These are phyloP conservation scores for Eimeria maxima DNA, from an alignment of 169 alveolate genomes.

Conservation along the genomic window DNA sequence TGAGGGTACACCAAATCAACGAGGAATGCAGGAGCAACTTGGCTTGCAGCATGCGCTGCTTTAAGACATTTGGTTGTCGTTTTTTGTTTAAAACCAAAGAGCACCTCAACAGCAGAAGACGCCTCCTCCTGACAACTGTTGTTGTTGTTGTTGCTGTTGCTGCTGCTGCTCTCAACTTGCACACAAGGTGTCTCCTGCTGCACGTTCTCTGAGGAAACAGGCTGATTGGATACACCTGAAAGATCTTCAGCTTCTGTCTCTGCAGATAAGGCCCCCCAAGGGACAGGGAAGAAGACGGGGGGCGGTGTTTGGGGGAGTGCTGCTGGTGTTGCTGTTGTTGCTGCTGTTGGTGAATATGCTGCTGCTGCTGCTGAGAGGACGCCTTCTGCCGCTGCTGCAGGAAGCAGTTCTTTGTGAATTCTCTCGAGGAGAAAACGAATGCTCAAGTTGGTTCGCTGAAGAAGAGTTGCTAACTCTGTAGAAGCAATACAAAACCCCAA, in stretches of 20 bases:
- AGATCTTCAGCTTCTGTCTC: not conserved
- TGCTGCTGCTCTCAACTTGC: not conserved
- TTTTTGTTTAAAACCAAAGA: not conserved
- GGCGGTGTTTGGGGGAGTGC: not conserved
- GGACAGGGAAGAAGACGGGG: conserved; percentile 51
- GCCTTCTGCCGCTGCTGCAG: conserved; percentile 35
- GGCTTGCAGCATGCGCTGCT: not conserved
- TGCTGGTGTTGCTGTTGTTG: conserved; percentile 16
- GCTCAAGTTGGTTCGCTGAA: conserved; percentile 14
- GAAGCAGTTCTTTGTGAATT: conserved; percentile 21
- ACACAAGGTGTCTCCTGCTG: not conserved
- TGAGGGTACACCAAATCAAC: conserved; percentile 33
- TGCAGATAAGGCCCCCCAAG: conserved; percentile 4
- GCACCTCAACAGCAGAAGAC: not conserved
- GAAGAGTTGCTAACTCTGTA: conserved; percentile 55
- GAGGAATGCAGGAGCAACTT: not conserved
- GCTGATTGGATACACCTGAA: not conserved
- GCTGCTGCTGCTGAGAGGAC: conserved; percentile 60
- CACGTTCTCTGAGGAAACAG: not conserved
- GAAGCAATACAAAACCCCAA: not conserved
- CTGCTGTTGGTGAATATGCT: not conserved
- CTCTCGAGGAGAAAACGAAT: conserved; percentile 39
- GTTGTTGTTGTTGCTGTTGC: no score
- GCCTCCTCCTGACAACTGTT: not conserved
- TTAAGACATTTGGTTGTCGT: not conserved